A percentile compares a stretch with the other conserved stretches of the same genome.
These are phyloP conservation scores for Teratosphaeria nubilosa DNA, from an alignment of 2,329 filamentous ascomycete species.

Conservation along the genomic window DNA sequence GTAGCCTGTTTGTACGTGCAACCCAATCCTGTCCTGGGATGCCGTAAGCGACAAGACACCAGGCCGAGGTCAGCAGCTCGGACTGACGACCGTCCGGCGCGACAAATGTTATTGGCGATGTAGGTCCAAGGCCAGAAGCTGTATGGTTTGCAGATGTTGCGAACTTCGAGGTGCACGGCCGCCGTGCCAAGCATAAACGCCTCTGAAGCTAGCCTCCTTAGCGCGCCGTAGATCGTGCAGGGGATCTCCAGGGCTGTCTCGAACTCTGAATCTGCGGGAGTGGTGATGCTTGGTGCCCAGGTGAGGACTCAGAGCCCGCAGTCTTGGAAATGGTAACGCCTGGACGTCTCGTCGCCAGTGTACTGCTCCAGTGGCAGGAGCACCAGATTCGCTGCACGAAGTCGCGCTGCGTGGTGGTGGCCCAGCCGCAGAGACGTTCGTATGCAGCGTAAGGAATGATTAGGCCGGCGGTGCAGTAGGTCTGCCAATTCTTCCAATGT, in stretches of 20 bases:
- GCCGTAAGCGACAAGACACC: not conserved
- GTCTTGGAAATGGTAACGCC: not conserved
- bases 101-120: not conserved
- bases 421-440: not conserved
- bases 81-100: not conserved
- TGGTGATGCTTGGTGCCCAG: not conserved
- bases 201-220: not conserved
- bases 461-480: not conserved
- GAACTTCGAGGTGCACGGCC: not conserved
- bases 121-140: not conserved
- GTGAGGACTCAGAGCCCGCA: not conserved
- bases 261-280: not conserved
- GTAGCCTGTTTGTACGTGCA: not conserved
- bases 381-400: not conserved
- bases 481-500: not conserved
- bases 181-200: not conserved
- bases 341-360: not conserved
- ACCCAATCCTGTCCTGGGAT: not conserved
- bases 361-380: not conserved
- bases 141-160: not conserved
- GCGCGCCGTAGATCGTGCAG: not conserved
- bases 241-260: not conserved
- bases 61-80: not conserved
- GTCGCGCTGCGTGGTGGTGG: not conserved
- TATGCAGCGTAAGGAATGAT: not conserved